phyloP scores from a whole-genome alignment of 2,329 filamentous ascomycete species.

The Tolypocladium ophioglossoides region DNA sequence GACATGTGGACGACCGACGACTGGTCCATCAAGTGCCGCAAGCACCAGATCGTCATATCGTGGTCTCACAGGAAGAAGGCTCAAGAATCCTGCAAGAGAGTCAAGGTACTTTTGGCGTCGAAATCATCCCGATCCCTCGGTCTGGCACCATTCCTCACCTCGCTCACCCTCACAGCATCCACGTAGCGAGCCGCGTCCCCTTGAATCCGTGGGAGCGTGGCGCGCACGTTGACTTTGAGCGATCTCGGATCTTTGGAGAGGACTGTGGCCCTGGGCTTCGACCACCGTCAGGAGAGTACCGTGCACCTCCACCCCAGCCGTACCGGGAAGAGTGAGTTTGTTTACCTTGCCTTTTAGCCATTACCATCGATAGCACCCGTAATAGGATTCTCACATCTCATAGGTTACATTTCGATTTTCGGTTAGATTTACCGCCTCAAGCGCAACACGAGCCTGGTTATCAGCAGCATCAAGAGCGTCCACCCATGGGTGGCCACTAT shows the following conservation, averaged over 20 bases:
- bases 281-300: background rate
- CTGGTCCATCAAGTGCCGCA: slow-evolving; percentile 5
- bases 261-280: background rate
- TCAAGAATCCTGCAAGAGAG: slow-evolving; percentile 8
- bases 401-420: background rate
- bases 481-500: background rate
- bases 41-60: slow-evolving; percentile 2
- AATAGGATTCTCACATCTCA: background rate
- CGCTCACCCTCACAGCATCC: background rate
- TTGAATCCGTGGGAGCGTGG: background rate
- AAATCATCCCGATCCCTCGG: slow-evolving; percentile 9
- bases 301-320: background rate
- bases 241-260: background rate
- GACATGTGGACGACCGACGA: slow-evolving; percentile 1
- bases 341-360: background rate
- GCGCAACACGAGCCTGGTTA: background rate
- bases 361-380: background rate
- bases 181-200: background rate
- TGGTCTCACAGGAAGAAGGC: slow-evolving; percentile 11
- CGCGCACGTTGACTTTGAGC: background rate
- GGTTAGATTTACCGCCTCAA: background rate
- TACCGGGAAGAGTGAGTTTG: slow-evolving; percentile 1
- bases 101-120: slow-evolving; percentile 9
- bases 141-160: background rate
- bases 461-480: background rate